Evolutionary conservation across 306 rosid genomes (phyloP), one percentile per base, ranked within the genome.

Genomic region (Abrus pulchellus): DNA sequence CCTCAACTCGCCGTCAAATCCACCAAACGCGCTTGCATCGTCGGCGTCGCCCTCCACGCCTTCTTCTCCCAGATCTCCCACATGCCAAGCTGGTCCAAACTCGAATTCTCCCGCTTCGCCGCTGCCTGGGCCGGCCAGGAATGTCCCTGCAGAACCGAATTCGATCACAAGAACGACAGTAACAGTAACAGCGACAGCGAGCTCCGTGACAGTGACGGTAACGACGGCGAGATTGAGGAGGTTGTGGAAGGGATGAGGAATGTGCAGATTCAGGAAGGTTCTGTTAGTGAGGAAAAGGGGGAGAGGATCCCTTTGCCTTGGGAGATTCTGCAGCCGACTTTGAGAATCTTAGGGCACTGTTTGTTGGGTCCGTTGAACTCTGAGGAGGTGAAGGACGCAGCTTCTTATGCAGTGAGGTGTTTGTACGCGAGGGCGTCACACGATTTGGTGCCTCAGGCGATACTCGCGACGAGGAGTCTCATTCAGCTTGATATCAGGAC

Each of bases 41-140:
- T 95, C 47, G 98, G 99, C 6, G 93, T 92, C 2, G 90, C 89
- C 1, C 89, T 95, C 9, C 98, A 91, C 77, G 92, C 88, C 28
- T 95, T 89, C 78, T 93, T 88, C 87, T 88, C 90, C 76, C 97
- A 93, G 90, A 93, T 95, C 91, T 92, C 98, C 32, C 98, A 95
- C 78, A 91, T 95, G 99, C 99, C 99, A 6, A 67, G 88, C 20
- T 95, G 98, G 97, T 95, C 99, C 3, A 95, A 95, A 88, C 86
- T 90, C n/a, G 90, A 91, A 27, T 89, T 95, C 53, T 93, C 97
- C 70, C 84, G 77, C 43, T 91, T 90, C 75, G 83, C 87, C 0
- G 89, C 97, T 0, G 83, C 83, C 1, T 95, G 98, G 98, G 97
- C 99, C 2, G 99, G 99, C 28, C 86, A 85, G 80, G 91, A 90